These are phyloP conservation scores for Ustilago crameri DNA, from an alignment of 1,284 basidiomycete genomes.

Conservation along the genomic window DNA sequence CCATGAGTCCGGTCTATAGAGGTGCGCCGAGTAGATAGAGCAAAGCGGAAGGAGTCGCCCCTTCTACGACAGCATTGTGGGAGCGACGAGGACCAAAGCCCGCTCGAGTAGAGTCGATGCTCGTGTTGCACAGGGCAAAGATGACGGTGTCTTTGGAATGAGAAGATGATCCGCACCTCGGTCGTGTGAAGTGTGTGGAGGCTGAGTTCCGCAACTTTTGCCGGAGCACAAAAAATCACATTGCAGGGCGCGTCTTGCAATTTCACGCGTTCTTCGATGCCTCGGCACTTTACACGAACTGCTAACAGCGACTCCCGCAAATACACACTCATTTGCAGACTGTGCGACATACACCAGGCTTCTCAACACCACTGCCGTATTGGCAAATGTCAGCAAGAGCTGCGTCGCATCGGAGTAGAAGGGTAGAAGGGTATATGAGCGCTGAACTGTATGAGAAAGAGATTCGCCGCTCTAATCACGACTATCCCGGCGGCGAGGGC, in stretches of 20 bases:
- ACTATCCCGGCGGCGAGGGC: slow-evolving; percentile 1
- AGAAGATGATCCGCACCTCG: slow-evolving; percentile 2
- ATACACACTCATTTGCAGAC: too few relatives aligned
- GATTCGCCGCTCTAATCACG: background rate
- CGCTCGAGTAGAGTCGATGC: too few relatives aligned
- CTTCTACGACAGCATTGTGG: slow-evolving; percentile 11
- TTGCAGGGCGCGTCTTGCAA: slow-evolving; percentile 26
- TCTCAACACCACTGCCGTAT: too few relatives aligned
- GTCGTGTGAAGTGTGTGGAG: slow-evolving; percentile 45
- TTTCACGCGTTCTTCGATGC: slow-evolving; percentile 18
- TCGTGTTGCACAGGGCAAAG: too few relatives aligned
- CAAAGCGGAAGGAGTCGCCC: background rate
- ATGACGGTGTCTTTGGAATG: too few relatives aligned
- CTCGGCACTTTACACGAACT: slow-evolving; percentile 14
- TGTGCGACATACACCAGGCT: too few relatives aligned
- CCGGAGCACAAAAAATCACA: slow-evolving; percentile 15
- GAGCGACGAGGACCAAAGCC: background rate
- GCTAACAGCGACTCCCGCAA: background rate
- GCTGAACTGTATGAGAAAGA: background rate
- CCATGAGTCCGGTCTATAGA: slow-evolving; percentile 8
- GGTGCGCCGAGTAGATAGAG: slow-evolving; percentile 4
- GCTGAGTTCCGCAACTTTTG: slow-evolving; percentile 21
- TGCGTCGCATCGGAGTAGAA: too few relatives aligned
- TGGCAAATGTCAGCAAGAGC: too few relatives aligned
- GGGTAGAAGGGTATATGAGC: background rate